Evolutionary conservation across 371 early-diverging fungal species (phyloP).

Genomic region (Funneliformis caledonium): DNA sequence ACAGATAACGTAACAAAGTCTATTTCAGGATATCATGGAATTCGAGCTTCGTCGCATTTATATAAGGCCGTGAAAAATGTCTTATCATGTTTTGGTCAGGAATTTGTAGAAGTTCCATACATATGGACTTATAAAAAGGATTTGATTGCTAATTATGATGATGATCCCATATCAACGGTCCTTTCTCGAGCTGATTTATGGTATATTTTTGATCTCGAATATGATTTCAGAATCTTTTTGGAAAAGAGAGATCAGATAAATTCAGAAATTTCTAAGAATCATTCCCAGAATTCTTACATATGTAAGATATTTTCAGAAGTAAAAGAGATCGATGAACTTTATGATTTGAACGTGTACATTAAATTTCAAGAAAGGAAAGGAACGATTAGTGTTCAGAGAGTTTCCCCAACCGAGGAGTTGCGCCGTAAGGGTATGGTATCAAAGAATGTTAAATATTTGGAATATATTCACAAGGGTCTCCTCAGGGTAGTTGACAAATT

Average conservation of each 20-base stretch:
- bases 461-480: background rate
- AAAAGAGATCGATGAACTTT: constrained; percentile 70
- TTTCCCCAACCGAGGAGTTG: background rate
- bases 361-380: background rate
- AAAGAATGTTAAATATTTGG: background rate
- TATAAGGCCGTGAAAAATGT: constrained; percentile 53
- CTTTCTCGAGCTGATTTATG: constrained; percentile 79
- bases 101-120: constrained; percentile 90
- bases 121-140: constrained; percentile 88
- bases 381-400: background rate
- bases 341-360: constrained; percentile 58
- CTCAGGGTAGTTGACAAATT: constrained; percentile 41
- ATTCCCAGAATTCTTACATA: constrained; percentile 58
- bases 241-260: constrained; percentile 57
- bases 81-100: constrained; percentile 62
- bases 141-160: constrained; percentile 64
- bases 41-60: background rate
- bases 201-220: constrained; percentile 87
- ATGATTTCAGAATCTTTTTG: constrained; percentile 74
- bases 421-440: background rate
- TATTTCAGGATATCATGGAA: background rate
- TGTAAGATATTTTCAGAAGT: constrained; percentile 55
- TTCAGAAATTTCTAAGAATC: constrained; percentile 53
- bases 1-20: constrained; percentile 54
- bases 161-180: constrained; percentile 53